Base-by-base conservation (phyloP, 2,329 filamentous ascomycete genomes). In the Fusarium nisikadoi region DNA sequence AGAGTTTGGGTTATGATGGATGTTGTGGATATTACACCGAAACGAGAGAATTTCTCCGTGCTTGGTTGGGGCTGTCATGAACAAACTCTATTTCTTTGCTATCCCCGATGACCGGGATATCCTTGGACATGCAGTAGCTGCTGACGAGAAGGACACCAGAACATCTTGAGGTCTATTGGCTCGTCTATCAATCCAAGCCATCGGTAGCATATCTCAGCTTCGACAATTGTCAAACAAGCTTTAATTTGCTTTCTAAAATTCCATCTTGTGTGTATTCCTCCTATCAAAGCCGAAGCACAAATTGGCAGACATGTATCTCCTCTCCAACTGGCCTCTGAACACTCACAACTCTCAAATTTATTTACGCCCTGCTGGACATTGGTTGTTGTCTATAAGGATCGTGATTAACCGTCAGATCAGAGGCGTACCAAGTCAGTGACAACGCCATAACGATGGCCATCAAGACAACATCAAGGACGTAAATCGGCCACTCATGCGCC, bases 181-280 rank as follows among this genome's bases (percentile, higher is more conserved):
- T 29, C 10, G 0, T 39, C 23, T 39, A 29, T 41, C 35, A 7
- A n/a, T 29, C 19, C 1, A n/a, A 6, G 5, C 4, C 14, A 38
- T 9, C 2, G 8, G 16, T 11, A 25, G 12, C 6, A 19, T 35
- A 12, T 27, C 10, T 1, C 19, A 39, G 17, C 17, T 27, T 9
- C 5, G 2, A 38, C 8, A 8, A n/a, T 4, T 12, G 8, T n/a
- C 9, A 29, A n/a, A 2, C 33, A 39, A 5, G 14, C 33, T 4
- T 8, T 19, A 3, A n/a, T 39, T 16, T 2, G 2, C 3, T 16
- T 20, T 17, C 23, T 16, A 0, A 27, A n/a, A 13, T 13, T 27
- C 13, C 12, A 12, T n/a, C 19, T 9, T 5, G 16, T 27, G 7
- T 5, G 5, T 11, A 16, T 1, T 36, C 12, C 17, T 16, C 16